These are phyloP conservation scores for Myrmaecium sp. DNA, from an alignment of 2,329 filamentous ascomycete species.

Conservation along the genomic window DNA sequence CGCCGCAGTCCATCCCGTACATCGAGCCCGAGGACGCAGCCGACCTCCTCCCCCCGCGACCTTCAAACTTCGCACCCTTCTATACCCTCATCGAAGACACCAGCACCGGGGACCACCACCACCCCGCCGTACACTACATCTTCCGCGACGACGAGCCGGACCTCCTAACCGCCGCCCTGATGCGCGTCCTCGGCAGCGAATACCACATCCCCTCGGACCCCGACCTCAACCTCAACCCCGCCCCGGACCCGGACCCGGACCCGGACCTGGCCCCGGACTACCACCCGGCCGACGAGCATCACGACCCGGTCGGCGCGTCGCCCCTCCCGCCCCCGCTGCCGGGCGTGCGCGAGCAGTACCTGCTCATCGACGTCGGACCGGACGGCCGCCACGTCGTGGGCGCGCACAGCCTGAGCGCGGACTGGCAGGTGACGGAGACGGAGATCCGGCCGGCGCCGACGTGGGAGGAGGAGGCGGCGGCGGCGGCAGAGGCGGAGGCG, in stretches of 20 bases:
- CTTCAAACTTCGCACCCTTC: conserved; percentile 54
- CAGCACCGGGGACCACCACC: conserved; percentile 55
- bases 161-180: conserved; percentile 48
- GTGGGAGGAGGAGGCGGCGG: conserved; percentile 32
- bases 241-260: conserved; percentile 15
- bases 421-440: conserved; percentile 51
- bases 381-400: conserved; percentile 40
- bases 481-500: conserved; percentile 16
- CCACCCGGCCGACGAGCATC: conserved; percentile 6
- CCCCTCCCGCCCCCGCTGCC: conserved; percentile 30
- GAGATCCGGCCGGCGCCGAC: conserved; percentile 43
- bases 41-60: conserved; percentile 18
- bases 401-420: conserved; percentile 54
- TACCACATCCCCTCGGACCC: conserved; percentile 22
- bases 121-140: conserved; percentile 80
- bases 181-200: conserved; percentile 35
- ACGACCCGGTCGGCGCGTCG: conserved; percentile 14
- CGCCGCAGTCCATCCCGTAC: conserved; percentile 10
- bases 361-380: conserved; percentile 36
- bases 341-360: conserved; percentile 35
- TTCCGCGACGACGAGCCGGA: conserved; percentile 85
- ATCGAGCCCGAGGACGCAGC: conserved; percentile 17
- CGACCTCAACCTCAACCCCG: conserved; percentile 8
- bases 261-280: conserved; percentile 9
- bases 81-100: conserved; percentile 72